Base-by-base conservation (phyloP, 164 flowering plant genomes). In the Echeveria elegans region DNA sequence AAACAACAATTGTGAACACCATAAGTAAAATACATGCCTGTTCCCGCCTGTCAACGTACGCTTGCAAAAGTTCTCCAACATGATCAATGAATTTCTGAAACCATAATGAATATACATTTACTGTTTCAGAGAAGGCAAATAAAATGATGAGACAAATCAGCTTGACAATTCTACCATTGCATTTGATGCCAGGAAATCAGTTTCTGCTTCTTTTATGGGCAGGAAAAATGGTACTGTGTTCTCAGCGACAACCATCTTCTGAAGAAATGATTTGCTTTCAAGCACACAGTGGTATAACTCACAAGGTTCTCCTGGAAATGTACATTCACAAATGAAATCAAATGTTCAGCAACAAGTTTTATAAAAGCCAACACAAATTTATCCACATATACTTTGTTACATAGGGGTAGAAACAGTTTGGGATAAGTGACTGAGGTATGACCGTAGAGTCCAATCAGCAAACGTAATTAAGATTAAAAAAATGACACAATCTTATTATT, bases 171-270 rank as follows among this genome's bases (percentile, higher is more conserved):
- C 74, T 77, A 92, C 99, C 86, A 86, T 95, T 14, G 97, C 92
- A 82, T 95, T 95, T 40, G 97, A 83, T 23, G 88, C 87, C 60
- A 95, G 88, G 70, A 83, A 85, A 74, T 92, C 92, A 81, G 85
- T 87, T 82, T 90, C 99, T 40, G 88, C 88, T 77, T 90, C 97
- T 40, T 88, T 84, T 73, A 95, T 77, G 23, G 97, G 97, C 75
- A 95, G 68, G 76, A 92, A 95, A 79, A 92, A 92, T 28, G 99
- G 99, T 73, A 88, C 72, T n/a, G 99, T 95, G 72, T 95, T 97
- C 72, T 95, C 99, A 66, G 77, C 79, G 66, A 95, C 97, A 64
- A 82, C 84, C 97, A 95, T 87, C 82, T 90, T 95, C 73, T 95
- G 97, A 71, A 95, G 91, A 82, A 95, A 92, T 70, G 99, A 95